A percentile compares a stretch with the other conserved stretches of the same genome.
These are phyloP conservation scores for Verticillium nonalfalfae DNA, from an alignment of 2,329 filamentous ascomycete species.

Conservation along the genomic window DNA sequence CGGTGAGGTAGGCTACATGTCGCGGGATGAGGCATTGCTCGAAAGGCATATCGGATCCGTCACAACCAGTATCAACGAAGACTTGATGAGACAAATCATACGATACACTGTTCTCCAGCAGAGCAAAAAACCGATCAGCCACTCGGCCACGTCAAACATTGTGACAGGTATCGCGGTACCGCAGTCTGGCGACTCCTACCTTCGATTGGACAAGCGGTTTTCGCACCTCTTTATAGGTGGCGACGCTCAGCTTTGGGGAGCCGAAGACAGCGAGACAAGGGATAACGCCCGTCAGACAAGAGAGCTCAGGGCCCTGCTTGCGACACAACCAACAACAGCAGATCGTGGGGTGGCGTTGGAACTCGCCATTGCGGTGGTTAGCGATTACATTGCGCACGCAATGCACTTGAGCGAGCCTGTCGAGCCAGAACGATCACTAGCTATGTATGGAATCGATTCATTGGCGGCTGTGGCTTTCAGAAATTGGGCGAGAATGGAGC, in stretches of 20 bases:
- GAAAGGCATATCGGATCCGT: conserved; percentile 1
- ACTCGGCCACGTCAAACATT: background rate
- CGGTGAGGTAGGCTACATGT: conserved; percentile 9
- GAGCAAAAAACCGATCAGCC: background rate
- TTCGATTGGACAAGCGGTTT: background rate
- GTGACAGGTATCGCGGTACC: background rate
- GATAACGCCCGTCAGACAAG: background rate
- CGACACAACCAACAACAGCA: background rate
- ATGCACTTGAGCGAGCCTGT: conserved; percentile 17
- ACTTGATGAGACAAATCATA: background rate
- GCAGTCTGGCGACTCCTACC: background rate
- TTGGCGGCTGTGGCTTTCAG: conserved; percentile 21
- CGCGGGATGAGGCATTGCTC: conserved; percentile 25
- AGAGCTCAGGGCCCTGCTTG: background rate
- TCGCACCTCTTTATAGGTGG: background rate
- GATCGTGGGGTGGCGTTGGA: conserved; percentile 11
- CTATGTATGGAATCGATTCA: conserved; percentile 21
- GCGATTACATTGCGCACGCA: conserved; percentile 14
- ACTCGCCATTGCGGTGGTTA: conserved; percentile 14
- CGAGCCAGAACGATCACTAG: conserved; percentile 16
- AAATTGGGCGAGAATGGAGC: conserved; percentile 16
- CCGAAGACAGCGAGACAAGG: background rate
- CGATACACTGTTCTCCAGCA: background rate
- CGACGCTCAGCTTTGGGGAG: background rate
- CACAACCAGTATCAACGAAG: background rate